Evolutionary conservation across 129 eudicot genomes (phyloP).

Genomic region (Daucus carota): DH1_v3.0 NC_030381.2:50459001-50459500

Average conservation of each 20-base stretch:
- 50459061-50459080: not conserved
- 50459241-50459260: conserved; percentile 32
- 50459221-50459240: conserved; percentile 23
- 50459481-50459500: too few relatives aligned
- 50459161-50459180: not conserved
- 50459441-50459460: too few relatives aligned
- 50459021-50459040: not conserved
- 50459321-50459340: too few relatives aligned
- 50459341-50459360: too few relatives aligned
- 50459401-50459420: too few relatives aligned
- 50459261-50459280: conserved; percentile 44
- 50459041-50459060: not conserved
- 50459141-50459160: not conserved
- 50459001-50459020: not conserved
- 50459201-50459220: not conserved
- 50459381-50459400: too few relatives aligned
- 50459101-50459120: not conserved
- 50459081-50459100: not conserved
- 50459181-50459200: not conserved
- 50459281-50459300: conserved; percentile 41
- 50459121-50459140: not conserved
- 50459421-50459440: too few relatives aligned
- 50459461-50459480: too few relatives aligned
- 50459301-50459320: conserved; percentile 43
- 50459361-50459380: too few relatives aligned